Evolutionary conservation across 371 early-diverging fungal genomes (phyloP).

Genomic region (Mortierella sp.): DNA sequence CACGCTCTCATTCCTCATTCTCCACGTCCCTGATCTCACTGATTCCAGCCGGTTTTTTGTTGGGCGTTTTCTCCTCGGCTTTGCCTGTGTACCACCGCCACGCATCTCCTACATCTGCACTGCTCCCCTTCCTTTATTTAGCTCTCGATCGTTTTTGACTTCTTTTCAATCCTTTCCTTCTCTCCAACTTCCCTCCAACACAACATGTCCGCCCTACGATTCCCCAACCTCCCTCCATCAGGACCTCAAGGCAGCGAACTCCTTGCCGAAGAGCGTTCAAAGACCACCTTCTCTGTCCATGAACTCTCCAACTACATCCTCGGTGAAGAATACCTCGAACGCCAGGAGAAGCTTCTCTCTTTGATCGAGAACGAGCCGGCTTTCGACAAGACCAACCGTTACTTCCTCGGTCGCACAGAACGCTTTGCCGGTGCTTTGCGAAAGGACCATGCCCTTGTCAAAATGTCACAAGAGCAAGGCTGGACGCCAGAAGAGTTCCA

Average conservation of each 20-base stretch:
- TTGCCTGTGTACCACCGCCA: too few species aligned
- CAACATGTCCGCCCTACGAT: conserved; percentile 49
- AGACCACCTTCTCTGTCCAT: conserved; percentile 63
- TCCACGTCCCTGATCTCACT: too few species aligned
- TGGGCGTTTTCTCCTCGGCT: too few species aligned
- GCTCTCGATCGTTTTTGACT: too few species aligned
- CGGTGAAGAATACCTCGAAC: conserved; percentile 62
- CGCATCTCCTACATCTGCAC: too few species aligned
- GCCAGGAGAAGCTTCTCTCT: conserved; percentile 60
- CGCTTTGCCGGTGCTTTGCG: conserved; percentile 59
- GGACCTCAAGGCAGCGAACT: conserved; percentile 69
- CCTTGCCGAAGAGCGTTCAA: conserved; percentile 66
- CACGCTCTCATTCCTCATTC: too few species aligned
- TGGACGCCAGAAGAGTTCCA: conserved; percentile 65
- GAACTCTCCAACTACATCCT: conserved; percentile 65
- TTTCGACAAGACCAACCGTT: conserved; percentile 67
- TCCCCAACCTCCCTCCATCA: conserved; percentile 64
- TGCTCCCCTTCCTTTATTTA: too few species aligned
- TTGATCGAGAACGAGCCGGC: conserved; percentile 68
- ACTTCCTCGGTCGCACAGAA: conserved; percentile 64
- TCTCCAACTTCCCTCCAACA: not conserved
- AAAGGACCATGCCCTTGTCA: conserved; percentile 66
- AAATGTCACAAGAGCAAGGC: conserved; percentile 60
- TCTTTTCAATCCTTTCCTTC: not conserved
- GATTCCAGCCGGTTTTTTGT: too few species aligned